Base-by-base conservation (phyloP, 2,329 filamentous ascomycete species). In the Aureobasidium musti region DNA sequence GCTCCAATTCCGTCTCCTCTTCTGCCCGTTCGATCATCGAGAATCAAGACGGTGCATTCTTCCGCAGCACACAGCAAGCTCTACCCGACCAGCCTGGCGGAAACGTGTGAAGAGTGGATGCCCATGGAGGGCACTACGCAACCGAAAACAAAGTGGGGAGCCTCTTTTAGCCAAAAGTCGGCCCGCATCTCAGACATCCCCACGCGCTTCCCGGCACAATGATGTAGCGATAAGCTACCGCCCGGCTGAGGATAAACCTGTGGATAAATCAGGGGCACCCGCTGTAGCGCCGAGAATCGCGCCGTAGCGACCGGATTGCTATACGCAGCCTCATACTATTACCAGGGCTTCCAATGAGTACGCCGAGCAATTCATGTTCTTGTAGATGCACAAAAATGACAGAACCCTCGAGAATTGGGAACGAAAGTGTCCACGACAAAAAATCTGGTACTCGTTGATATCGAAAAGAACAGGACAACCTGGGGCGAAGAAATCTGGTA, bases 261-360 rank as follows among this genome's bases (percentile, higher is more conserved):
- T 63, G 60, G 60, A 63, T 63, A 63, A 63, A 63, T 61, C 57
- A 49, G 41, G 41, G n/a, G 41, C 8, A 61, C 7, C 41, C 43
- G 26, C 23, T 21, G 23, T 45, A 43, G 45, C 41, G 30, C 57
- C 57, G 57, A 61, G 21, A 61, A 26, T 61, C 30, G 28, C 28
- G 23, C 57, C 57, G 57, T 3, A 5, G 19, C 28, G 14, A 35
- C 26, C 21, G 10, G 39, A 33, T 23, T 41, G 13, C 21, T 37
- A 28, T 39, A 52, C 43, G 49, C 49, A 19, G 10, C 26, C 26
- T 30, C 33, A 30, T 52, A 52, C 49, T 52, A 30, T 30, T 30
- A 30, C 49, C 26, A 30, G 17, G 3, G 26, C 26, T 52, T 19
- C 49, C 26, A 33, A n/a, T 54, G 35, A 1, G 1, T 14, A 23